Percentiles rank a stretch among this genome's conserved stretches.
These are phyloP conservation scores for Komagataella phaffii DNA, from an alignment of 805 yeast species.

Conservation along the genomic window DNA sequence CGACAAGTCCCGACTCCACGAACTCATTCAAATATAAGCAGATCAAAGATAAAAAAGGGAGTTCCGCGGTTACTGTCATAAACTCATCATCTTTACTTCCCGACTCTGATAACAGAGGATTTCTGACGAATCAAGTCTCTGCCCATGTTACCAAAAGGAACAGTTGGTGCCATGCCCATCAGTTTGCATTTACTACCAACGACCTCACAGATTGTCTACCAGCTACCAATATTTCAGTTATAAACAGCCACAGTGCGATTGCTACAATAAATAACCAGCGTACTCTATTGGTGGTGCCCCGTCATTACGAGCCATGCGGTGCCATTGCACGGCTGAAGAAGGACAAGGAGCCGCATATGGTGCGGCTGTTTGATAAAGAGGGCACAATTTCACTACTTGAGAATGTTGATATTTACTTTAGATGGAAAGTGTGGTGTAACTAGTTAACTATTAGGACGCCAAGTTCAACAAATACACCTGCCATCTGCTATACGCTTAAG, in stretches of 20 bases:
- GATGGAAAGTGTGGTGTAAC: background rate
- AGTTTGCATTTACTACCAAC: background rate
- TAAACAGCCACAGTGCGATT: background rate
- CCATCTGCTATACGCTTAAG: slow-evolving; percentile 32
- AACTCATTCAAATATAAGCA: background rate
- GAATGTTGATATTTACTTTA: background rate
- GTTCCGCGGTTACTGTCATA: background rate
- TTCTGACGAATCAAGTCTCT: background rate
- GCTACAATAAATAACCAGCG: background rate
- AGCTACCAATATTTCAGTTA: background rate
- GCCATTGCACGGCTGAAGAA: background rate
- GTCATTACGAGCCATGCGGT: background rate
- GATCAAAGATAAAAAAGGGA: background rate
- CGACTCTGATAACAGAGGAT: background rate
- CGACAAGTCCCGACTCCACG: background rate
- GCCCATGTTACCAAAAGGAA: background rate
- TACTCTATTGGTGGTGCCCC: background rate
- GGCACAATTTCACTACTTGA: background rate
- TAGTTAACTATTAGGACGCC: background rate
- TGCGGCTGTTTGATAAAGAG: background rate
- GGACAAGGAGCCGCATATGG: background rate
- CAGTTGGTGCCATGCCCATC: background rate
- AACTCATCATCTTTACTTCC: background rate
- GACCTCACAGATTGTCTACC: background rate
- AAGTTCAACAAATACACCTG: slow-evolving; percentile 22